Evolutionary conservation across 176 grass and related monocot species (phyloP).

Genomic region (Bolboschoenus planiculmis): DNA sequence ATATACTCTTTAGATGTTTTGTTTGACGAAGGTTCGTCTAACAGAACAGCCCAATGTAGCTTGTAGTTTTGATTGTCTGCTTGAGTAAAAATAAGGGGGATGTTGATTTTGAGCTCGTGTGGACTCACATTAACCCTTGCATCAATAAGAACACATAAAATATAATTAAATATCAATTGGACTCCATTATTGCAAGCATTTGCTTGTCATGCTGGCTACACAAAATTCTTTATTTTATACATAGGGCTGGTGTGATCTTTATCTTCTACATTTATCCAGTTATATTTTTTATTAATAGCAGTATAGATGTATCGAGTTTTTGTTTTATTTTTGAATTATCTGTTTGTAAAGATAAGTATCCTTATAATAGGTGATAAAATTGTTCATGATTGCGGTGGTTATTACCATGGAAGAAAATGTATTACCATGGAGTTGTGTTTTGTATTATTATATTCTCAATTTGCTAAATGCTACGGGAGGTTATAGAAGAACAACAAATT

Average conservation of each 20-base stretch:
- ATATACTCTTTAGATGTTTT: not conserved
- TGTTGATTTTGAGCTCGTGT: not conserved
- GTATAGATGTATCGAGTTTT: no score
- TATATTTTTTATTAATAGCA: not conserved
- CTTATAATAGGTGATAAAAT: not conserved
- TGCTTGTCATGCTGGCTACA: not conserved
- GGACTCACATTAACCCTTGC: not conserved
- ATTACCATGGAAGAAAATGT: not conserved
- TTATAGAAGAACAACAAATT: not conserved
- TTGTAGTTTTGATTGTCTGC: not conserved
- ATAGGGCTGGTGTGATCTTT: not conserved
- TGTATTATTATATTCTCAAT: not conserved
- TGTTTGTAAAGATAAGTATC: not conserved
- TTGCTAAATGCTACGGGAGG: not conserved
- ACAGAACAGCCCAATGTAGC: not conserved
- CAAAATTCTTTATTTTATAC: not conserved
- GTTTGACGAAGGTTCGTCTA: not conserved
- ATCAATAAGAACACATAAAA: not conserved
- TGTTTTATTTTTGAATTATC: not conserved
- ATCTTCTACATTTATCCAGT: not conserved
- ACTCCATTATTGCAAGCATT: not conserved
- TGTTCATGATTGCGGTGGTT: not conserved
- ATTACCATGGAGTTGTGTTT: not conserved
- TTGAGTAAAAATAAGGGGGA: not conserved
- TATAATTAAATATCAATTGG: not conserved